Evolutionary conservation across 1,284 basidiomycete genomes (phyloP), one percentile per base, ranked within the genome.

Genomic region (Ceraceosorus guamensis): DNA sequence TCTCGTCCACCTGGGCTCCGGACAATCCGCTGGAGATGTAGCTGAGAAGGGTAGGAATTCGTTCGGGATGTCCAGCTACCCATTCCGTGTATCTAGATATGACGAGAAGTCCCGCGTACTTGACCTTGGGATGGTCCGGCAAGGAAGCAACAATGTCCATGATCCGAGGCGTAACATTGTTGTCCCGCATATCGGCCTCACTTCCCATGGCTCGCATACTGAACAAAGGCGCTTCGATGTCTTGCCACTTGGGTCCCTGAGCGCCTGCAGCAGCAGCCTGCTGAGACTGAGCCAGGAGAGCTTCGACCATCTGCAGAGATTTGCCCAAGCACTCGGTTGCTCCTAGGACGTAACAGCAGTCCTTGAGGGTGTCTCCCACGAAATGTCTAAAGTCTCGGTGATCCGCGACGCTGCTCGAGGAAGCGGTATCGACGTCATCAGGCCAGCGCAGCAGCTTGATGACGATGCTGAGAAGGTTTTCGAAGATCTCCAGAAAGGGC

Each of bases 291-390:
- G 48, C 35, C 57, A 97, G 81, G 3, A 88, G 87, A 1, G 79
- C 76, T 18, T 85, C 84, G 63, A 97, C 87, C 75, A 90, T 82
- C 54, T 88, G 84, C 76, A 91, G 88, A 8, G 91, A 84, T 6
- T 86, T 82, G 52, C 85, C 79, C 45, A 99, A 81, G 71, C 95
- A 98, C 4, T 83, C 82, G 48, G 90, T 86, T 2, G 91, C 83
- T 33, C 91, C 89, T 39, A 99, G 83, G 39, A 99, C 91, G 63
- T 87, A 84, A 78, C 95, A 98, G 76, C 95, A 98, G 76, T 99
- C 95, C 79, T 99, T 99, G 66, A 99, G 83, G 4, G 95, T 98
- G 77, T 98, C 93, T 52, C 95, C 95, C 88, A 99, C 98, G 62
- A 91, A 85, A 79, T 99, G 95, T 55, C 95, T 82, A 81, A 99